Evolutionary conservation across 2,329 filamentous ascomycete species (phyloP), one percentile per base, ranked within the genome.

Genomic region (Didymellaceae sp.): DNA sequence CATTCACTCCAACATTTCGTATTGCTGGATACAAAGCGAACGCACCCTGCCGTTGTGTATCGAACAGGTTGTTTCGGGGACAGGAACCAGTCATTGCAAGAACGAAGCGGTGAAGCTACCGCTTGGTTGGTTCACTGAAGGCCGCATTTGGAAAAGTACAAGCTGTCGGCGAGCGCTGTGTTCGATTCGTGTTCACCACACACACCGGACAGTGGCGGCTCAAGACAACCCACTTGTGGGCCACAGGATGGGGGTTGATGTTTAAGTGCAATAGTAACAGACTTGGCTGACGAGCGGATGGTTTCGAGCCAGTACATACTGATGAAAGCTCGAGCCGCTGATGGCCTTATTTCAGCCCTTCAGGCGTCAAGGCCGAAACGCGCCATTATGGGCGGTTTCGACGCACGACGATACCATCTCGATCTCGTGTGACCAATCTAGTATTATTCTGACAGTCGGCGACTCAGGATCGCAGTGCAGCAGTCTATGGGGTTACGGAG

Each of bases 41-140:
- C 46, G 56, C 60, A 26, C 10, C 54, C 61, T 46, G 58, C 59
- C 61, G 57, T 55, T 46, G 52, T 48, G 48, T 45, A 16, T 31
- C 14, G 14, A 40, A 52, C 44, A 45, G 46, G 54, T 69, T 68
- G 68, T 67, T 66, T 62, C 65, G 66, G 66, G 66, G 66, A 51
- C 45, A 26, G 28, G 25, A 16, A 31, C 44, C 49, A 52, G 50
- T 52, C 39, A 59, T 63, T 25, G 10, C 59, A 58, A 39, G 54
- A 62, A n/a, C 62, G 55, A 61, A 63, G 70, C 70, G 70, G 70
- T 73, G 69, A 70, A 51, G 66, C 47, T 58, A 43, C 42, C 35
- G 8, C 22, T 30, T 52, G 42, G 56, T 62, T 58, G 59, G 57
- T 45, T 13, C 18, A 25, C 4, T 45, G 45, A 22, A 51, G 50